phyloP scores from a whole-genome alignment of 208 protist genomes.

The Novymonas esmeraldas region DNA sequence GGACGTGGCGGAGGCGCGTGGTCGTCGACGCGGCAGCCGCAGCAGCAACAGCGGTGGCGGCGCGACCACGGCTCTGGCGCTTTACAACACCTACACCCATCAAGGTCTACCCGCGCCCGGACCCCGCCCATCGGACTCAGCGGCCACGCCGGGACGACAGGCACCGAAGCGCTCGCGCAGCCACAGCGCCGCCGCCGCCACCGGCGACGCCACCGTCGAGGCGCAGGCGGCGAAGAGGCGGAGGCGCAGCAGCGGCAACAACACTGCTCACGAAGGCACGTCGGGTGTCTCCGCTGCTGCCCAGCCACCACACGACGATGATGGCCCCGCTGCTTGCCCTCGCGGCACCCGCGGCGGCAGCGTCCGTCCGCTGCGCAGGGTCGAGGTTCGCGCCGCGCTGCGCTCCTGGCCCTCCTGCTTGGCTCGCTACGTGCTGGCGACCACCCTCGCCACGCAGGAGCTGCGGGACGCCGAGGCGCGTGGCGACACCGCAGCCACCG shows the following conservation, averaged over 20 bases:
- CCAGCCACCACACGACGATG: background rate
- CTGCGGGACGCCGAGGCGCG: background rate
- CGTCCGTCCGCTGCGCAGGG: slow-evolving; percentile 10
- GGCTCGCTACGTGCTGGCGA: slow-evolving; percentile 22
- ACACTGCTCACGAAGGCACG: background rate
- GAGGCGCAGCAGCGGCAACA: background rate
- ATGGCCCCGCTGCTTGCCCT: background rate
- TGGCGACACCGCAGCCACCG: background rate
- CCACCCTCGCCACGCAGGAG: slow-evolving; percentile 1
- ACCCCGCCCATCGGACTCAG: background rate
- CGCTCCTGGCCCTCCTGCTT: slow-evolving; percentile 33
- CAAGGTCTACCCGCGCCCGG: slow-evolving; percentile 7
- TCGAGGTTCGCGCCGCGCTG: slow-evolving; percentile 18
- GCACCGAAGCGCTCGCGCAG: background rate
- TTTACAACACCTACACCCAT: slow-evolving; percentile 34
- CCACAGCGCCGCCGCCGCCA: background rate
- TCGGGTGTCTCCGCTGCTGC: background rate
- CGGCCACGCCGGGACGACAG: background rate
- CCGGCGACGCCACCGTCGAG: background rate
- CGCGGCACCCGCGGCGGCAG: slow-evolving; percentile 5
- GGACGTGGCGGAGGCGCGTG: too few species aligned
- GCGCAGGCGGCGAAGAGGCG: background rate
- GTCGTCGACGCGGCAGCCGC: too few species aligned
- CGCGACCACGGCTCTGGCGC: slow-evolving; percentile 15
- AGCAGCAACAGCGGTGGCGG: background rate